Base-by-base conservation (phyloP, 2,329 filamentous ascomycete species). In the Lithohypha guttulata region DNA sequence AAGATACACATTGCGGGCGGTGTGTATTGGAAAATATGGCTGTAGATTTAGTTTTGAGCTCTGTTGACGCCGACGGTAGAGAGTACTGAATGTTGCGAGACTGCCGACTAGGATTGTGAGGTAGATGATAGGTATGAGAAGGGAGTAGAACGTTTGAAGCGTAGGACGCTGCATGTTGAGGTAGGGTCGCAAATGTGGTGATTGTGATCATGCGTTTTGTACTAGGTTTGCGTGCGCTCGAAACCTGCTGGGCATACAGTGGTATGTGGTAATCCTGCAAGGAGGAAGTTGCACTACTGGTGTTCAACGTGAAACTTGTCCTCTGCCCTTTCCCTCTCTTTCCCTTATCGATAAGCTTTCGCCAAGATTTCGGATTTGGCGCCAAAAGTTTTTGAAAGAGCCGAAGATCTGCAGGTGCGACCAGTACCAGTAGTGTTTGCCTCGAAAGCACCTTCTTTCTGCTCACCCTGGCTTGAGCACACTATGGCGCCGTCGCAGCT, bases 401-500 rank as follows among this genome's bases (percentile, higher is more conserved):
- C n/a, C n/a, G n/a, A n/a, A n/a, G n/a, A n/a, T n/a, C n/a, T n/a
- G n/a, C n/a, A n/a, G n/a, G n/a, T n/a, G n/a, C n/a, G n/a, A n/a
- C n/a, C n/a, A n/a, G n/a, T n/a, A n/a, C n/a, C n/a, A n/a, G n/a
- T n/a, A n/a, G n/a, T n/a, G n/a, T n/a, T n/a, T n/a, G n/a, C n/a
- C n/a, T n/a, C n/a, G n/a, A n/a, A n/a, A n/a, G n/a, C n/a, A n/a
- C n/a, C n/a, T n/a, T n/a, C n/a, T n/a, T n/a, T 25, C 7, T 25
- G 23, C 23, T 25, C 23, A 25, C 23, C n/a, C 23, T n/a, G 7
- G 7, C 23, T 8, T 25, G 7, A 25, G 23, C 4, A 53, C 54
- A 53, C 56, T 55, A 98, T 98, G 91, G 79, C 89, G 51, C 84
- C 87, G 47, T 98, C 93, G 9, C 93, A 98, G 68, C 73, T 98